Conservation (phyloP, 345 rosid species). For the Arabis alpina region DNA sequence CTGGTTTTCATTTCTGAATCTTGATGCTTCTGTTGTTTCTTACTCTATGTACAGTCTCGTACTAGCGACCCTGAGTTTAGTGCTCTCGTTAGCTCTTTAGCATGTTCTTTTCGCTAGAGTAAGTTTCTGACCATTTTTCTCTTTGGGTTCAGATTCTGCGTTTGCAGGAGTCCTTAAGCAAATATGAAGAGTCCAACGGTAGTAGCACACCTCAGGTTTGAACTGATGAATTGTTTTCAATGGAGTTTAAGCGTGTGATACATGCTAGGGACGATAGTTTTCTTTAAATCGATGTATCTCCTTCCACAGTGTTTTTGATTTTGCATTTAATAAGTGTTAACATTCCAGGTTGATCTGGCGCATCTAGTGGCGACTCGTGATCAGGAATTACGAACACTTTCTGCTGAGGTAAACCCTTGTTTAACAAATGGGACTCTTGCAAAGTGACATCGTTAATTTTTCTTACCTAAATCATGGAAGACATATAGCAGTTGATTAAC, state of each 20-base stretch:
- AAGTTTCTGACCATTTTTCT: slow-evolving; percentile 8
- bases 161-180: slow-evolving; percentile 87
- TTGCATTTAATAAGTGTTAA: slow-evolving; percentile 14
- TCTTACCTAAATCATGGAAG: slow-evolving; percentile 2
- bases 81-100: slow-evolving; percentile 11
- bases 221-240: not conserved
- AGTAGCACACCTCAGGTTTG: slow-evolving; percentile 91
- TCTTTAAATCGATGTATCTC: slow-evolving; percentile 1
- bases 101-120: not conserved
- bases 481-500: not conserved
- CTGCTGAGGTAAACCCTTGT: slow-evolving; percentile 76
- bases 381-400: slow-evolving; percentile 88
- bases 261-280: slow-evolving; percentile 1
- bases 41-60: slow-evolving; percentile 11
- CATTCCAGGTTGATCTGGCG: slow-evolving; percentile 88
- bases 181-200: slow-evolving; percentile 81
- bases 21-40: slow-evolving; percentile 21
- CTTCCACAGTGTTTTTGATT: not conserved
- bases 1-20: slow-evolving; percentile 9
- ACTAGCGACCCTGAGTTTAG: not conserved
- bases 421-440: slow-evolving; percentile 29
- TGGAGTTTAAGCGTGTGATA: not conserved
- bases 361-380: slow-evolving; percentile 94
- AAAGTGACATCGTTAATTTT: not conserved
- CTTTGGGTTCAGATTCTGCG: slow-evolving; percentile 71